These are phyloP conservation scores for Hericium erinaceus DNA, from an alignment of 768 basidiomycete species.

Conservation along the genomic window DNA sequence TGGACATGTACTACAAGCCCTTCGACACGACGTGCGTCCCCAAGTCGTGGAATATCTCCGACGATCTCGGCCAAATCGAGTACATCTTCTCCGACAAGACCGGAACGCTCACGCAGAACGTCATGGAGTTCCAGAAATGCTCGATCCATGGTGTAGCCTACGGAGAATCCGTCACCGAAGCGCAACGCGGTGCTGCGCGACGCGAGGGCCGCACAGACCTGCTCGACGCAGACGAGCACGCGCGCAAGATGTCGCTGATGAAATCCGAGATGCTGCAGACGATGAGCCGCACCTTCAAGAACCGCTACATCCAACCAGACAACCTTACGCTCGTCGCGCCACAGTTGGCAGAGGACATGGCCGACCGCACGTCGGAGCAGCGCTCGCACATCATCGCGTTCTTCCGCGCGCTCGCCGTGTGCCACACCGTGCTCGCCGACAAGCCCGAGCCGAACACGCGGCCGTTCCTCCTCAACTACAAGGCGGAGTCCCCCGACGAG, in stretches of 20 bases:
- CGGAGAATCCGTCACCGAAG: conserved; percentile 93
- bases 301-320: conserved; percentile 73
- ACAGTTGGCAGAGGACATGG: conserved; percentile 70
- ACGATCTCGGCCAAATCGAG: conserved; percentile 97
- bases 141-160: conserved; percentile 78
- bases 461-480: conserved; percentile 72
- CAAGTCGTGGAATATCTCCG: conserved; percentile 98
- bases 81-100: conserved; percentile 94
- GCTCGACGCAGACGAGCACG: conserved; percentile 64
- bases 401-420: conserved; percentile 91
- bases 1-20: conserved; percentile 92
- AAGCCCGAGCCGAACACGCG: conserved; percentile 49
- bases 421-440: conserved; percentile 87
- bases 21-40: conserved; percentile 86
- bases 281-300: conserved; percentile 78
- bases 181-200: conserved; percentile 84
- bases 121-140: conserved; percentile 98
- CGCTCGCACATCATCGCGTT: conserved; percentile 66
- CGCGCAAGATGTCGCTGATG: conserved; percentile 48
- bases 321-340: conserved; percentile 86
- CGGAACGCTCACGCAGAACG: conserved; percentile 93
- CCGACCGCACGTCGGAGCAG: conserved; percentile 50
- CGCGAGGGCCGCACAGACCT: conserved; percentile 64
- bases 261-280: conserved; percentile 70
- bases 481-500: conserved; percentile 95